phyloP scores from a whole-genome alignment of 2,329 filamentous ascomycete species.

The Hirsutella minnesotensis region DNA sequence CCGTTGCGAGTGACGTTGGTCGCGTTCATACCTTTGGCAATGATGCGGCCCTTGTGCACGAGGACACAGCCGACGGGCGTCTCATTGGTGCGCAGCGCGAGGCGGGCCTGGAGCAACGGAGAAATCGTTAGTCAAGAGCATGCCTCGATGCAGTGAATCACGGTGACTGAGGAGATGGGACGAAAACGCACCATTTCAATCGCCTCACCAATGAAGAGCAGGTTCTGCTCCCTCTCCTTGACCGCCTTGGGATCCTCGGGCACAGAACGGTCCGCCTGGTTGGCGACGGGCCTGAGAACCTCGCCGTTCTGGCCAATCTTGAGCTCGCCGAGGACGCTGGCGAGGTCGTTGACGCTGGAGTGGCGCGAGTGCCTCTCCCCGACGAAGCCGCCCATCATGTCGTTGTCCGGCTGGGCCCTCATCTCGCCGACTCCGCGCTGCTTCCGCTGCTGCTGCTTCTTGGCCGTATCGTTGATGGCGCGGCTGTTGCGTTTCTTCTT shows the following conservation, averaged over 20 bases:
- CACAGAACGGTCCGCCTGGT: background rate
- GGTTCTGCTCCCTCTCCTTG: constrained; percentile 21
- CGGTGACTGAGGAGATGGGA: background rate
- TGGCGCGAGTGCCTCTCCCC: too few species aligned
- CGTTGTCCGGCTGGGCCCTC: too few species aligned
- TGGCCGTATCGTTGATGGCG: too few species aligned
- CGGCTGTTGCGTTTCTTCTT: too few species aligned
- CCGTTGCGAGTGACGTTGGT: constrained; percentile 87
- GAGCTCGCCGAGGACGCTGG: background rate
- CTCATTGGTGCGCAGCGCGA: constrained; percentile 76
- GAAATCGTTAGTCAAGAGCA: background rate
- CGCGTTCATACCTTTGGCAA: constrained; percentile 91
- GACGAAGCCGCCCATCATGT: too few species aligned
- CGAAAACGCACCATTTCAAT: constrained; percentile 60
- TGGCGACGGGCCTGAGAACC: background rate
- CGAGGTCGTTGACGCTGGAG: too few species aligned
- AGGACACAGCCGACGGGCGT: constrained; percentile 95
- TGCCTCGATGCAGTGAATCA: background rate
- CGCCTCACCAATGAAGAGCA: constrained; percentile 70
- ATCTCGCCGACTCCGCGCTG: too few species aligned
- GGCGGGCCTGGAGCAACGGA: constrained; percentile 51
- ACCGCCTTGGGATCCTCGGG: constrained; percentile 15
- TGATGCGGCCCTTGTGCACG: constrained; percentile 65
- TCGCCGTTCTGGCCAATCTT: background rate
- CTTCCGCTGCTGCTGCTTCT: too few species aligned